Percentiles rank a stretch among this genome's conserved stretches.
phyloP scores from a whole-genome alignment of 192 early-diverging fungal species.

The Coemansia sp. region DNA sequence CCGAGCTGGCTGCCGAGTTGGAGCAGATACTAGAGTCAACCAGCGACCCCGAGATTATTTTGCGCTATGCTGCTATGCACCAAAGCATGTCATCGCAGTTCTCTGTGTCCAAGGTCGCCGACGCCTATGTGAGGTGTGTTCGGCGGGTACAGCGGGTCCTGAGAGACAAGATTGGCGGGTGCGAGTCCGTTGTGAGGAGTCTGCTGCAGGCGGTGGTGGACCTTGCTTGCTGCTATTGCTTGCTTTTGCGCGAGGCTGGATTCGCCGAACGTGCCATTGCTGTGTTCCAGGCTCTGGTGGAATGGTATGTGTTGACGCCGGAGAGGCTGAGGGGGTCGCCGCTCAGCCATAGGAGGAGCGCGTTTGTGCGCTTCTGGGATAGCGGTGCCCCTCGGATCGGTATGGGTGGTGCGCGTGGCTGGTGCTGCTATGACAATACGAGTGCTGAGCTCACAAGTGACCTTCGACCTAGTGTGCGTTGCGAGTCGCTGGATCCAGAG shows the following conservation, averaged over 20 bases:
- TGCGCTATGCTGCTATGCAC: conserved; percentile 13
- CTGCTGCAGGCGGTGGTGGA: conserved; percentile 4
- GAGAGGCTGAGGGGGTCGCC: background rate
- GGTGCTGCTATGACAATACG: conserved; percentile 8
- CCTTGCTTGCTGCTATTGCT: conserved; percentile 22
- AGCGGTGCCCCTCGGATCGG: conserved; percentile 28
- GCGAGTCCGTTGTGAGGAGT: background rate
- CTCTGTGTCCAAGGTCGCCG: conserved; percentile 15
- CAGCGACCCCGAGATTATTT: conserved; percentile 9
- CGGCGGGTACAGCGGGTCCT: conserved; percentile 6
- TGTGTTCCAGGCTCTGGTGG: conserved; percentile 30
- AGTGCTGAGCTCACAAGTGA: background rate
- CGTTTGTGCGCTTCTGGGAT: conserved; percentile 36
- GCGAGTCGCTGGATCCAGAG: background rate
- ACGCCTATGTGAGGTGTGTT: conserved; percentile 11
- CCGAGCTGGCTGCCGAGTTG: conserved; percentile 22
- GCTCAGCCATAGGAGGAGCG: conserved; percentile 10
- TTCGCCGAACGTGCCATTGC: conserved; percentile 19
- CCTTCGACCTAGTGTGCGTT: background rate
- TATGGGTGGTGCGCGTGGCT: conserved; percentile 15
- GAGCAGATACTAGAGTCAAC: background rate
- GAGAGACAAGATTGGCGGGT: background rate
- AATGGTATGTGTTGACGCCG: conserved; percentile 32
- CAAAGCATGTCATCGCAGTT: conserved; percentile 18
- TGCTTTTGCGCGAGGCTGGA: conserved; percentile 31